Evolutionary conservation across 2,329 filamentous ascomycete species (phyloP).

Genomic region (Xylaria sp.): DNA sequence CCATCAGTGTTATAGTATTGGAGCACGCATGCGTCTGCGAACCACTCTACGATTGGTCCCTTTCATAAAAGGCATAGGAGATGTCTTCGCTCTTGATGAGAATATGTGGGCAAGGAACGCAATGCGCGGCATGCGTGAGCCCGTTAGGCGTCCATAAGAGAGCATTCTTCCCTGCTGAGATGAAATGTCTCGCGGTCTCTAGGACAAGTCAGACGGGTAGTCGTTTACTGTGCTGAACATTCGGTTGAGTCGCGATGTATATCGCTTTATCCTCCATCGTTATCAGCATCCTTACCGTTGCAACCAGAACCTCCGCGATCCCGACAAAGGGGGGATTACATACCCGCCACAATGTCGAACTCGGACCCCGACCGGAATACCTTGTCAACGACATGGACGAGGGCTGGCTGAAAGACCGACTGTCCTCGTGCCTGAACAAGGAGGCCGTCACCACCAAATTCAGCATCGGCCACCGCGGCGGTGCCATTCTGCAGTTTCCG

Average conservation of each 20-base stretch:
- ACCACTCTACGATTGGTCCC: conserved; percentile 20
- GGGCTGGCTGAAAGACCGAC: conserved; percentile 67
- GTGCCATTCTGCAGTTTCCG: conserved; percentile 70
- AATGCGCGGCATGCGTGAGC: background rate
- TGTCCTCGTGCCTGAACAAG: conserved; percentile 68
- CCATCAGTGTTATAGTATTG: background rate
- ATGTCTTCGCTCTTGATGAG: background rate
- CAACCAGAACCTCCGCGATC: conserved; percentile 15
- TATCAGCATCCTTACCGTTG: conserved; percentile 4
- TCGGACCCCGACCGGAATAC: conserved; percentile 73
- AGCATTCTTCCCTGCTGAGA: background rate
- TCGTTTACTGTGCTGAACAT: background rate
- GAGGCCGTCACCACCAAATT: conserved; percentile 64
- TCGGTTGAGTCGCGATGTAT: conserved; percentile 21
- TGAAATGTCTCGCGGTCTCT: background rate
- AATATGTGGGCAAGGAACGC: background rate
- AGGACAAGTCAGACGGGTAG: background rate
- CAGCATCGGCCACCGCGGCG: conserved; percentile 72
- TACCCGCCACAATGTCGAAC: conserved; percentile 58
- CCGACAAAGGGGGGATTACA: conserved; percentile 26
- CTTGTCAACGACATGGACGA: conserved; percentile 72
- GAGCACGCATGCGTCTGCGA: conserved; percentile 21
- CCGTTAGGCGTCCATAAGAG: conserved; percentile 17
- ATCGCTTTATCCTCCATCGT: conserved; percentile 17
- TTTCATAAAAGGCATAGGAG: background rate